Evolutionary conservation across 352 stramenopile species (phyloP).

Genomic region (Globisporangium abappressorium): DNA sequence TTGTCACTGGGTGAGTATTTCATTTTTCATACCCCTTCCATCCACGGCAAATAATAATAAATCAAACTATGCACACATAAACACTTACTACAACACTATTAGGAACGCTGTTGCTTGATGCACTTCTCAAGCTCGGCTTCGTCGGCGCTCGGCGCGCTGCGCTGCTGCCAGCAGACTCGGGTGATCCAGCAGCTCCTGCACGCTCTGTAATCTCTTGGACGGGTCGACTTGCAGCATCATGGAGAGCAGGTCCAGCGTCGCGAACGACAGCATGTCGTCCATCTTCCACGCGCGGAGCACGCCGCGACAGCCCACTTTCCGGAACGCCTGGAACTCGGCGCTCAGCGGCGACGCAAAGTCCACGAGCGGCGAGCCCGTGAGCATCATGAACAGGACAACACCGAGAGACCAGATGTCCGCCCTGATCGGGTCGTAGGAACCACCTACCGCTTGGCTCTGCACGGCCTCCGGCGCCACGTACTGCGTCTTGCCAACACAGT

Average conservation of each 20-base stretch:
- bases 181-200: conserved; percentile 14
- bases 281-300: conserved; percentile 34
- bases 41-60: background rate
- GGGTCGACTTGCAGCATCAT: conserved; percentile 29
- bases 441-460: conserved; percentile 18
- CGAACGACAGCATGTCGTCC: conserved; percentile 13
- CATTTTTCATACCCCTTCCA: background rate
- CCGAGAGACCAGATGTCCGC: conserved; percentile 76
- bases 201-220: conserved; percentile 10
- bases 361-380: conserved; percentile 58
- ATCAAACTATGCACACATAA: conserved; percentile 2
- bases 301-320: conserved; percentile 19
- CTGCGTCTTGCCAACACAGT: conserved; percentile 39
- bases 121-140: conserved; percentile 1
- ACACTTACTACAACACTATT: background rate
- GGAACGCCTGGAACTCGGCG: conserved; percentile 29
- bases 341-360: conserved; percentile 27
- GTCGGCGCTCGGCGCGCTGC: background rate
- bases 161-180: conserved; percentile 11
- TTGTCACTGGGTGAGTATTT: background rate
- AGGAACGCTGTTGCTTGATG: background rate
- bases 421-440: conserved; percentile 44
- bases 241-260: conserved; percentile 21
- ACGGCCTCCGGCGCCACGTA: conserved; percentile 69
- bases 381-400: conserved; percentile 65